phyloP scores from a whole-genome alignment of 257 asterid genomes.

The Dorcoceras hygrometricum region DNA sequence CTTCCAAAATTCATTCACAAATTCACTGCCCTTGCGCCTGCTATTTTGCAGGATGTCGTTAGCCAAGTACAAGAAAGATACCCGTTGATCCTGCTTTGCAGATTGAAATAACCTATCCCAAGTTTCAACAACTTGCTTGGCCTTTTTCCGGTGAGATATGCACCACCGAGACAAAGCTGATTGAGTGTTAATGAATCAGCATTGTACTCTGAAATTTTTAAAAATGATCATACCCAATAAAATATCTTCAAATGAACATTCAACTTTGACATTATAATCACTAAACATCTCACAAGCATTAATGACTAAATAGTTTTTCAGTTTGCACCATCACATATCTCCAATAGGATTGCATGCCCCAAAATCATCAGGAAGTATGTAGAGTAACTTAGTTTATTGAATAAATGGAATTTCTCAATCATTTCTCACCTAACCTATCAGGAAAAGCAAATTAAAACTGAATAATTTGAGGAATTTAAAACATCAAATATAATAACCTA shows the following conservation, averaged over 20 bases:
- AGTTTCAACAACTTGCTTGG: constrained; percentile 85
- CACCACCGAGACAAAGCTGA: constrained; percentile 94
- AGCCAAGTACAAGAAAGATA: constrained; percentile 75
- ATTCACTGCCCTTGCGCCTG: constrained; percentile 95
- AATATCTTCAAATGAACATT: not conserved
- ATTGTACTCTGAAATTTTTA: not conserved
- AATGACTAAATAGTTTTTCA: too few species aligned
- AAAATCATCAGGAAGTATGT: not conserved
- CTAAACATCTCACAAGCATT: not conserved
- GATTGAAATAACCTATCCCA: constrained; percentile 81
- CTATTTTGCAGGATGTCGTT: constrained; percentile 97
- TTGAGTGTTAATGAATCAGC: constrained; percentile 41
- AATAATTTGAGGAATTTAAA: not conserved
- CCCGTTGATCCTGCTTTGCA: constrained; percentile 71
- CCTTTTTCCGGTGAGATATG: constrained; percentile 73
- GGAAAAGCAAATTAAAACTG: not conserved
- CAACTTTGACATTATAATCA: not conserved
- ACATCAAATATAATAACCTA: too few species aligned
- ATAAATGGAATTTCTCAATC: not conserved
- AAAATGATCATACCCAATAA: constrained; percentile 23
- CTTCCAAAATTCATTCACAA: constrained; percentile 97
- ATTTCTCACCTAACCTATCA: not conserved
- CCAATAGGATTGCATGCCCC: not conserved
- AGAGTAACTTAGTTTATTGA: not conserved
- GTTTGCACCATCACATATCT: not conserved